A percentile compares a stretch with the other conserved stretches of the same genome.
These are phyloP conservation scores for Ogataea kodamae DNA, from an alignment of 805 yeast species.

Conservation along the genomic window DNA sequence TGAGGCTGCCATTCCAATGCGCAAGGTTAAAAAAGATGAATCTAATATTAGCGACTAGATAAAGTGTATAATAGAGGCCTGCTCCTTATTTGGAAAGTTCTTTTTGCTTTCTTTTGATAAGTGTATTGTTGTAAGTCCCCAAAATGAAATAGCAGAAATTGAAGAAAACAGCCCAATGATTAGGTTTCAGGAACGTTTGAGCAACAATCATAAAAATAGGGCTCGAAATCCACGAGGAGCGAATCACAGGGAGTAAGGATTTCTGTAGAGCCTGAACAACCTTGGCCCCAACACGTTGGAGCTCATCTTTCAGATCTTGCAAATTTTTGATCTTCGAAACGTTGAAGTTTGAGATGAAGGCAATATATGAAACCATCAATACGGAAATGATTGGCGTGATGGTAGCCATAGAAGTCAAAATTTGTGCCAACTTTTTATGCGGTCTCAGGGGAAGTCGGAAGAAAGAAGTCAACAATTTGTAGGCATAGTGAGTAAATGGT, in stretches of 20 bases:
- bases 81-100: constrained; percentile 8
- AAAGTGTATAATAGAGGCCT: constrained; percentile 2
- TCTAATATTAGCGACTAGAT: constrained; percentile 1
- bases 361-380: constrained; percentile 48
- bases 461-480: constrained; percentile 42
- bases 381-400: constrained; percentile 53
- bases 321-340: constrained; percentile 6
- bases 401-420: constrained; percentile 48
- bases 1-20: constrained; percentile 78
- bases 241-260: constrained; percentile 46
- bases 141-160: constrained; percentile 53
- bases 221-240: constrained; percentile 53
- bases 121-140: constrained; percentile 60
- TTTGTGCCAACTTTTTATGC: constrained; percentile 44
- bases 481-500: constrained; percentile 56
- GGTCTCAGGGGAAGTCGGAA: constrained; percentile 42
- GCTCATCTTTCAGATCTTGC: constrained; percentile 15
- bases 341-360: constrained; percentile 41
- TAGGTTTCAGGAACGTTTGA: constrained; percentile 53
- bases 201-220: constrained; percentile 51
- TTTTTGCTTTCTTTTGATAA: constrained; percentile 37
- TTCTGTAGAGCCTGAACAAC: constrained; percentile 36
- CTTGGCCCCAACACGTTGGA: constrained; percentile 9
- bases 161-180: constrained; percentile 64
- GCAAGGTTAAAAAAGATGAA: constrained; percentile 47